Conservation (phyloP, 306 rosid genomes). For the Inga laurina region DNA sequence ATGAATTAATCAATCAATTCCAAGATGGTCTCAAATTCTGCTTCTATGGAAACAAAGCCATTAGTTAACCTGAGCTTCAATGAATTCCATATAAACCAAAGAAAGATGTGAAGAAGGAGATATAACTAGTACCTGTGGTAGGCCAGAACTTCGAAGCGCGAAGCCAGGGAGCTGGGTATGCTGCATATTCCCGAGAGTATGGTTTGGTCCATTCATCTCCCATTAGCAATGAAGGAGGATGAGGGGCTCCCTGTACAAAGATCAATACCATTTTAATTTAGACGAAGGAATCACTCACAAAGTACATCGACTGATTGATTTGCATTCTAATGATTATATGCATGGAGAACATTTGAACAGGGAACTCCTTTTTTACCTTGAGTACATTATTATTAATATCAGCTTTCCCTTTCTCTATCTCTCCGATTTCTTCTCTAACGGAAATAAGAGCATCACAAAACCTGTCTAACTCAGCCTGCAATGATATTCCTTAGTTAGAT, state of each 20-base stretch:
- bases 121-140: constrained; percentile 59
- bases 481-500: constrained; percentile 20
- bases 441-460: constrained; percentile 90
- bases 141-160: constrained; percentile 94
- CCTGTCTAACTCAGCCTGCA: constrained; percentile 98
- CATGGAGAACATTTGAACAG: neutral
- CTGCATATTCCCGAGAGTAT: constrained; percentile 93
- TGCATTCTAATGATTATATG: neutral
- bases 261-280: neutral
- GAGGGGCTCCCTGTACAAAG: constrained; percentile 84
- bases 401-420: constrained; percentile 91
- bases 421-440: constrained; percentile 81
- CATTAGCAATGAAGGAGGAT: constrained; percentile 97
- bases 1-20: neutral
- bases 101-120: neutral
- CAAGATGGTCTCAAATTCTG: neutral
- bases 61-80: neutral
- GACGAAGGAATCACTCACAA: neutral
- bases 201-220: constrained; percentile 96
- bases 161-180: constrained; percentile 97
- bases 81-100: neutral
- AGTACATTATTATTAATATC: constrained; percentile 86
- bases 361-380: constrained; percentile 53
- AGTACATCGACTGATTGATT: neutral
- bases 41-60: neutral